These are phyloP conservation scores for Corrigiola litoralis DNA, from an alignment of 179 eudicot species.

Conservation along the genomic window DNA sequence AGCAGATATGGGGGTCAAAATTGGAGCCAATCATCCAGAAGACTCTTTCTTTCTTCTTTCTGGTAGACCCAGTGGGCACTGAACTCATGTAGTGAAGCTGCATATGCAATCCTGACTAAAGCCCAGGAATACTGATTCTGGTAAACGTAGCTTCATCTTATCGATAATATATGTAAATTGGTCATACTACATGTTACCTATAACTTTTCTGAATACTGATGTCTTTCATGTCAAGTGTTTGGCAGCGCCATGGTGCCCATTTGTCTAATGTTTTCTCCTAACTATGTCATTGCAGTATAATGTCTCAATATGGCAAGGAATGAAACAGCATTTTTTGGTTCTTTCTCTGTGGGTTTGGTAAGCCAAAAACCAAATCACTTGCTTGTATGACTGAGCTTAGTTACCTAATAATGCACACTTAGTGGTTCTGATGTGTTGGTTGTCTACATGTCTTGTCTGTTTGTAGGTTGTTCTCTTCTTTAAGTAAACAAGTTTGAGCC, in stretches of 20 bases:
- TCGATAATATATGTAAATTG: not conserved
- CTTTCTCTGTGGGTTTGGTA: not conserved
- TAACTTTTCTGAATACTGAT: not conserved
- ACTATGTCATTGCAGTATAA: slow-evolving; percentile 1
- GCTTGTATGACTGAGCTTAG: not conserved
- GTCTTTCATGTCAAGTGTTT: not conserved
- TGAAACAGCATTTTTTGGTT: not conserved
- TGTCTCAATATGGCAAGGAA: not conserved
- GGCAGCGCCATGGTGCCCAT: not conserved
- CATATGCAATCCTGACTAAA: not conserved
- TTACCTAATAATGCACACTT: not conserved
- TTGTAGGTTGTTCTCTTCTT: slow-evolving; percentile 11
- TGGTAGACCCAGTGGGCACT: slow-evolving; percentile 77
- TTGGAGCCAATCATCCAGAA: slow-evolving; percentile 48
- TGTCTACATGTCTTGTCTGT: not conserved
- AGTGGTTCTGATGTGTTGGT: not conserved
- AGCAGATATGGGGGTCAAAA: slow-evolving; percentile 70
- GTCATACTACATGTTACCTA: not conserved
- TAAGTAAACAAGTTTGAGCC: slow-evolving; percentile 12
- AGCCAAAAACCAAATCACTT: not conserved
- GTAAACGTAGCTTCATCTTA: not conserved
- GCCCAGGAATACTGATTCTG: not conserved
- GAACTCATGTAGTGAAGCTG: slow-evolving; percentile 59
- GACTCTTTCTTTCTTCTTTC: slow-evolving; percentile 43
- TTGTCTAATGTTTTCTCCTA: not conserved